Percentiles rank a stretch among this genome's conserved stretches.
These are phyloP conservation scores for Chrysoporthe puriensis DNA, from an alignment of 2,329 filamentous ascomycete genomes.

Conservation along the genomic window DNA sequence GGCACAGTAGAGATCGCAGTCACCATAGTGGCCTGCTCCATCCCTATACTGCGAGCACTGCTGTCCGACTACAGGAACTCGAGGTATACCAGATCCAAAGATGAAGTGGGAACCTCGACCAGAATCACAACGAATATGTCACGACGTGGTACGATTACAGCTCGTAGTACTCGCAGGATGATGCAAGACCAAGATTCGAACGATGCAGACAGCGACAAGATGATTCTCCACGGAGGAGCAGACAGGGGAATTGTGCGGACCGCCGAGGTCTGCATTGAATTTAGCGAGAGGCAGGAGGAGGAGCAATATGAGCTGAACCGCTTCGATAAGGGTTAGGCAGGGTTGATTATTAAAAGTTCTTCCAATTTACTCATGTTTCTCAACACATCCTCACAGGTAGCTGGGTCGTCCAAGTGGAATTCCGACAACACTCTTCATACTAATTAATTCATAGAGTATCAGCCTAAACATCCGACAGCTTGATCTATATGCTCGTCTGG, in stretches of 20 bases:
- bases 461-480: too few relatives aligned
- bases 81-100: neutral
- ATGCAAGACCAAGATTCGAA: neutral
- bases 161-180: neutral
- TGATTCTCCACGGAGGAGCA: neutral
- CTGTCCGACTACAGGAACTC: neutral
- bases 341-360: neutral
- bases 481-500: too few relatives aligned
- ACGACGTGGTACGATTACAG: neutral
- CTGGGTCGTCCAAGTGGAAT: too few relatives aligned
- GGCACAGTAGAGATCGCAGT: slow-evolving; percentile 9
- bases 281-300: neutral
- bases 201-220: slow-evolving; percentile 2
- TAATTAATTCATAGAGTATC: too few relatives aligned
- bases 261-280: neutral
- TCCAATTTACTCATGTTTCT: neutral
- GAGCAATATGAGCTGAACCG: neutral
- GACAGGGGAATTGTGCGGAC: neutral
- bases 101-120: slow-evolving; percentile 1
- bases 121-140: neutral
- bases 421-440: too few relatives aligned
- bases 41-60: slow-evolving; percentile 8
- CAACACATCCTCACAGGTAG: neutral
- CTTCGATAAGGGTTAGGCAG: neutral
- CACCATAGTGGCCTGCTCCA: slow-evolving; percentile 9